phyloP scores from a whole-genome alignment of 2,329 filamentous ascomycete species.

The Cryphonectria radicalis region DNA sequence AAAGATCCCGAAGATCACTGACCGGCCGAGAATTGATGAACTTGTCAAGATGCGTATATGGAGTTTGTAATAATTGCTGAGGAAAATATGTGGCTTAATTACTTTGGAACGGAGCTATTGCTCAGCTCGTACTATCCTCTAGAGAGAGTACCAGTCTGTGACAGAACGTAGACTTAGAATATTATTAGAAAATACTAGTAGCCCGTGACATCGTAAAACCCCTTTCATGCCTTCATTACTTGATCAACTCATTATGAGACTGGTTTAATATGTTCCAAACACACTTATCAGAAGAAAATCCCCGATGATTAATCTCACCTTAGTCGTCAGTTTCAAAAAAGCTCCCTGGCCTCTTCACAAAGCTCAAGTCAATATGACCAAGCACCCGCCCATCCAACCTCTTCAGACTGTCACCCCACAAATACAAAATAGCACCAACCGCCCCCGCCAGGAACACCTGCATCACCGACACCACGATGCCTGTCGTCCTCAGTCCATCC shows the following conservation, averaged over 20 bases:
- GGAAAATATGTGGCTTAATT: background rate
- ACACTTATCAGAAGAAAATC: background rate
- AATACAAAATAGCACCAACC: slow-evolving; percentile 46
- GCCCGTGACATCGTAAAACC: background rate
- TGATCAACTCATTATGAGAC: background rate
- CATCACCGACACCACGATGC: slow-evolving; percentile 47
- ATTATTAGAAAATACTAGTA: background rate
- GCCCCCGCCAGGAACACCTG: slow-evolving; percentile 45
- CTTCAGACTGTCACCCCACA: slow-evolving; percentile 47
- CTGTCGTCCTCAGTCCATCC: slow-evolving; percentile 43
- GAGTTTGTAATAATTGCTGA: background rate
- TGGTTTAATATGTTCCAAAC: background rate
- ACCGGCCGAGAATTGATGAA: too few species aligned
- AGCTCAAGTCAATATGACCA: slow-evolving; percentile 50
- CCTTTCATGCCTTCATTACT: background rate
- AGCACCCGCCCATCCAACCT: slow-evolving; percentile 52
- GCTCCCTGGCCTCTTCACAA: slow-evolving; percentile 48
- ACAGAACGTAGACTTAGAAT: background rate
- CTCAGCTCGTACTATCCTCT: background rate
- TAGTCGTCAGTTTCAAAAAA: slow-evolving; percentile 49
- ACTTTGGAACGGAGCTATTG: background rate
- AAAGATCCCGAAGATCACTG: background rate
- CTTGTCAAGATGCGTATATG: background rate
- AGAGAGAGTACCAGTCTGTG: background rate
- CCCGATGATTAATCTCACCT: background rate